phyloP scores from a whole-genome alignment of 2,329 filamentous ascomycete species.

The Venturia pyrina region DNA sequence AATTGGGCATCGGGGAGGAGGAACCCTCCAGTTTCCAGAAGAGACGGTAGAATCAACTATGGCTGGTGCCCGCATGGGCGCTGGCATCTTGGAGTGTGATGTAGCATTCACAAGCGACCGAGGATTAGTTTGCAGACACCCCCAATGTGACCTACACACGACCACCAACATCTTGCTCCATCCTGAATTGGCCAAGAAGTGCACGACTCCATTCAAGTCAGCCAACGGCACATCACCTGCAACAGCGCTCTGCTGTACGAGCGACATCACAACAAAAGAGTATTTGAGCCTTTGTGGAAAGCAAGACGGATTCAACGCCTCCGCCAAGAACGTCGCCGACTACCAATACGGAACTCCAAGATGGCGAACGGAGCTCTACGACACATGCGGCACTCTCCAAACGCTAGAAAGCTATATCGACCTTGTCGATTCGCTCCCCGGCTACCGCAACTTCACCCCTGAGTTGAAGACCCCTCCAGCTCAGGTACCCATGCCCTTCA shows the following conservation, averaged over 20 bases:
- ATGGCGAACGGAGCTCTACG: conserved; percentile 58
- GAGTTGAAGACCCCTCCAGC: conserved; percentile 54
- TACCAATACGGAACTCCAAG: conserved; percentile 49
- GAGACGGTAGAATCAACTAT: conserved; percentile 23
- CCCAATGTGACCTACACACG: conserved; percentile 28
- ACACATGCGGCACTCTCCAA: conserved; percentile 52
- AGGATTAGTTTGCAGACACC: conserved; percentile 28
- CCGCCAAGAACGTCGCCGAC: conserved; percentile 46
- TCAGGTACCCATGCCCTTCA: conserved; percentile 60
- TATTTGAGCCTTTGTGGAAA: conserved; percentile 60
- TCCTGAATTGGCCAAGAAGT: conserved; percentile 26
- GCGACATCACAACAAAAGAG: conserved; percentile 58
- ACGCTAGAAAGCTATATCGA: conserved; percentile 53
- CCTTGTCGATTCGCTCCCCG: conserved; percentile 43
- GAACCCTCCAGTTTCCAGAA: conserved; percentile 27
- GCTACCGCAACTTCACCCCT: conserved; percentile 50
- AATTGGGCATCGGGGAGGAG: conserved; percentile 27
- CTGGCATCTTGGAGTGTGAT: conserved; percentile 29
- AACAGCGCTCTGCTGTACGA: conserved; percentile 59
- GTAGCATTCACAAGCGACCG: conserved; percentile 29
- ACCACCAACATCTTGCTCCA: conserved; percentile 27
- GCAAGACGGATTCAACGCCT: conserved; percentile 52
- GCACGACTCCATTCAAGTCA: conserved; percentile 26
- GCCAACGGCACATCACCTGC: conserved; percentile 32
- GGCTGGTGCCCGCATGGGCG: conserved; percentile 26